These are phyloP conservation scores for Erysimum cheiri DNA, from an alignment of 441 rosid genomes.

Conservation along the genomic window DNA sequence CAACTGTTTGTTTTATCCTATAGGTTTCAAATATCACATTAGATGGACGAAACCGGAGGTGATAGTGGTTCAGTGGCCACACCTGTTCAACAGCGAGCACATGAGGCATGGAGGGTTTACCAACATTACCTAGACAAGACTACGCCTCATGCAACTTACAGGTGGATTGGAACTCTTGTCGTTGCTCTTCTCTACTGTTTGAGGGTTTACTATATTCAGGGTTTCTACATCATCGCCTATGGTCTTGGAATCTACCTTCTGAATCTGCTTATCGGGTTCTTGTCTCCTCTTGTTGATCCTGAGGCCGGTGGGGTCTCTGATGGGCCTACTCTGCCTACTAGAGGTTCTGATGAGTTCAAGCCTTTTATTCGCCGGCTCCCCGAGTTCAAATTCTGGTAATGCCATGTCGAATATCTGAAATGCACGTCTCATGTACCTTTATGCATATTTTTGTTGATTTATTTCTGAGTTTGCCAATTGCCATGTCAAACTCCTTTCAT, in stretches of 20 bases:
- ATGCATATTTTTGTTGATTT: background rate
- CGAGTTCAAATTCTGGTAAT: slow-evolving; percentile 92
- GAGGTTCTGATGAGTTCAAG: slow-evolving; percentile 96
- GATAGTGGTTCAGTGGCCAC: slow-evolving; percentile 63
- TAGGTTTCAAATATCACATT: slow-evolving; percentile 46
- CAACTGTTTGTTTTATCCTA: slow-evolving; percentile 25
- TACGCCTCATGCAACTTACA: slow-evolving; percentile 72
- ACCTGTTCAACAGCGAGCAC: slow-evolving; percentile 67
- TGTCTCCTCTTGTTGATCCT: slow-evolving; percentile 95
- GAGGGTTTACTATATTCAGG: slow-evolving; percentile 73
- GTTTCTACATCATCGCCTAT: slow-evolving; percentile 83
- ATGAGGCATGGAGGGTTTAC: slow-evolving; percentile 75
- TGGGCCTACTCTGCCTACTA: slow-evolving; percentile 83
- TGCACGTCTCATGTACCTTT: background rate
- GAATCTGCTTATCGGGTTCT: slow-evolving; percentile 87
- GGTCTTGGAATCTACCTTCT: slow-evolving; percentile 93
- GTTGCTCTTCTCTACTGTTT: slow-evolving; percentile 58
- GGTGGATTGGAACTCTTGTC: slow-evolving; percentile 84
- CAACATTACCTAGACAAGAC: slow-evolving; percentile 88
- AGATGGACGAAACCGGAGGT: slow-evolving; percentile 83
- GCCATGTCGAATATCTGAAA: background rate
- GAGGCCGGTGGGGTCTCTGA: slow-evolving; percentile 65
- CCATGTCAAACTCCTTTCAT: background rate
- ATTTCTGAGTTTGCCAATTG: background rate
- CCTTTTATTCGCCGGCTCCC: slow-evolving; percentile 94